Evolutionary conservation across 306 rosid species (phyloP).

Genomic region (Vigna angularis): DNA sequence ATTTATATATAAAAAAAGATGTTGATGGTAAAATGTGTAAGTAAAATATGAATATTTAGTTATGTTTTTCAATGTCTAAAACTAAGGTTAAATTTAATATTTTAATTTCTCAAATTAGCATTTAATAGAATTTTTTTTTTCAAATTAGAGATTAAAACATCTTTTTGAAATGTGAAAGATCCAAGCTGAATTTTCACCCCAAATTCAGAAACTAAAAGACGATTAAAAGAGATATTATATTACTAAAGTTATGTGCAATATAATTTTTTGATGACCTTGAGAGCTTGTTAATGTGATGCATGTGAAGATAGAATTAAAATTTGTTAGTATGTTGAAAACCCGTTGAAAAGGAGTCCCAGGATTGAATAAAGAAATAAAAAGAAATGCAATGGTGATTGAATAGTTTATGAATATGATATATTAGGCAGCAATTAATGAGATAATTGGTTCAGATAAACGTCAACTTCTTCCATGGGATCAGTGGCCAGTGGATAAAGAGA

Average conservation of each 20-base stretch:
- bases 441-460: slow-evolving; percentile 36
- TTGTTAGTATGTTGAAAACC: neutral
- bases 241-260: neutral
- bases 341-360: neutral
- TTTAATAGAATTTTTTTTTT: too few relatives aligned
- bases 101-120: too few relatives aligned
- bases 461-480: slow-evolving; percentile 14
- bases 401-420: slow-evolving; percentile 1
- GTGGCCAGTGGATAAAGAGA: slow-evolving; percentile 47
- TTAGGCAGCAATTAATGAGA: slow-evolving; percentile 1
- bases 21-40: too few relatives aligned
- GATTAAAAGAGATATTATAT: neutral
- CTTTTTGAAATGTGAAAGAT: too few relatives aligned
- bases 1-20: too few relatives aligned
- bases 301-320: neutral
- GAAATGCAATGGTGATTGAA: neutral
- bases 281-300: neutral
- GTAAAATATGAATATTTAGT: too few relatives aligned
- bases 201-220: too few relatives aligned
- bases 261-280: neutral
- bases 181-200: too few relatives aligned
- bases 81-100: too few relatives aligned
- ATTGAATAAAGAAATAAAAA: neutral
- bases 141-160: too few relatives aligned
- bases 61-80: too few relatives aligned